These are phyloP conservation scores for Kitagawia praeruptora DNA, from an alignment of 129 eudicot species.

Conservation along the genomic window DNA sequence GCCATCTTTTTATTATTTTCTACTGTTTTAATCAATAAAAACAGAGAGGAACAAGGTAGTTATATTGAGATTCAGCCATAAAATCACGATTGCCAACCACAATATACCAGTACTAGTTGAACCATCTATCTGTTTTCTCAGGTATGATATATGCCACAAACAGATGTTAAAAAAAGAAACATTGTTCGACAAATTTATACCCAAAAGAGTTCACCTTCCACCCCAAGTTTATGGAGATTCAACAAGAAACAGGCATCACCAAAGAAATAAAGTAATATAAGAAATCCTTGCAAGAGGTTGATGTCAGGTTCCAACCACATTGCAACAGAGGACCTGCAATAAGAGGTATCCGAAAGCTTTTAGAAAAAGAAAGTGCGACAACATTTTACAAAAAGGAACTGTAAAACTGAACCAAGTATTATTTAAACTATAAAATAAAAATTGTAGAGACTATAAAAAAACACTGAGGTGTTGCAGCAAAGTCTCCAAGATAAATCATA, in stretches of 20 bases:
- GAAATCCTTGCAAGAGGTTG: conserved; percentile 22
- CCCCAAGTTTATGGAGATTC: conserved; percentile 14
- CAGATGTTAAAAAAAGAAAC: conserved; percentile 9
- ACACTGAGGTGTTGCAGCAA: not conserved
- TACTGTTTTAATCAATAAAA: not conserved
- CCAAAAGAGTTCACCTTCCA: conserved; percentile 17
- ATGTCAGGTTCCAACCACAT: conserved; percentile 21
- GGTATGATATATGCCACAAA: conserved; percentile 9
- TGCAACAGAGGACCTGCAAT: conserved; percentile 27
- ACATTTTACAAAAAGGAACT: not conserved
- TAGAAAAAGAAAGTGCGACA: not conserved
- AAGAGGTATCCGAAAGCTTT: not conserved
- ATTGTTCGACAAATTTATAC: conserved; percentile 19
- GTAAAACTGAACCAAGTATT: not conserved
- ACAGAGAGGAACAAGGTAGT: not conserved
- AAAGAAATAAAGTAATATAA: conserved; percentile 11
- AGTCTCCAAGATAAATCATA: not conserved
- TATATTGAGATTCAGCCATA: not conserved
- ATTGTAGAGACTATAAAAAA: not conserved
- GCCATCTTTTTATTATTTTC: not conserved
- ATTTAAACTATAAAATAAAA: no score
- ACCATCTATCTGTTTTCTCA: conserved; percentile 7
- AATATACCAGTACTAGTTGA: conserved; percentile 5
- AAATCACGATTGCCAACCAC: conserved; percentile 1
- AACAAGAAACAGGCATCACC: conserved; percentile 13